Evolutionary conservation across 1,284 basidiomycete species (phyloP).

Genomic region (Rhodotorula sp.): DNA sequence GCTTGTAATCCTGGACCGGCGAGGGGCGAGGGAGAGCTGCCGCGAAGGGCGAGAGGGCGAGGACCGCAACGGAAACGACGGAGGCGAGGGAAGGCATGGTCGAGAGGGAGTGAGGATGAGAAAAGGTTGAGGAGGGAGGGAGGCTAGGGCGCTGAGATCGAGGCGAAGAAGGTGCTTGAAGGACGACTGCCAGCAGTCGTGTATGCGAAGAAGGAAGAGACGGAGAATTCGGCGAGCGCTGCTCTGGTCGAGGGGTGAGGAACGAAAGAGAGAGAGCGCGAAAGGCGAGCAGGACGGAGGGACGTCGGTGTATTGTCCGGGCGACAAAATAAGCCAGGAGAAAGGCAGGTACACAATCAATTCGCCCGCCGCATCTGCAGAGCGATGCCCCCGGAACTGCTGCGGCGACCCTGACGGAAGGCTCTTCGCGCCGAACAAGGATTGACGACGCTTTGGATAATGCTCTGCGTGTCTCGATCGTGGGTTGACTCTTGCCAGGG

Average conservation of each 20-base stretch:
- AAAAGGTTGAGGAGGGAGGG: background rate
- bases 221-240: too few relatives aligned
- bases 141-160: background rate
- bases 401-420: too few relatives aligned
- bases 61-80: conserved; percentile 10
- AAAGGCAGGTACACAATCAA: too few relatives aligned
- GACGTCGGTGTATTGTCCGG: background rate
- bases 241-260: too few relatives aligned
- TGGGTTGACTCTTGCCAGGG: too few relatives aligned
- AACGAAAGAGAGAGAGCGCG: too few relatives aligned
- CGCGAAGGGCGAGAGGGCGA: conserved; percentile 22
- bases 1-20: background rate
- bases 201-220: background rate
- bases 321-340: background rate
- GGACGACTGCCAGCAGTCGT: conserved; percentile 9
- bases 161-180: background rate
- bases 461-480: too few relatives aligned
- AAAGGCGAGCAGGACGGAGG: background rate
- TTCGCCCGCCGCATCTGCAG: too few relatives aligned
- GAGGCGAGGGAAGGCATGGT: conserved; percentile 24
- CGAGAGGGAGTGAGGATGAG: too few relatives aligned
- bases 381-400: too few relatives aligned
- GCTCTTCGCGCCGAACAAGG: too few relatives aligned
- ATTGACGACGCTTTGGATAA: too few relatives aligned
- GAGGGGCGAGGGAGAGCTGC: conserved; percentile 13